These are phyloP conservation scores for Atkinsonella texensis DNA, from an alignment of 2,329 filamentous ascomycete species.

Conservation along the genomic window DNA sequence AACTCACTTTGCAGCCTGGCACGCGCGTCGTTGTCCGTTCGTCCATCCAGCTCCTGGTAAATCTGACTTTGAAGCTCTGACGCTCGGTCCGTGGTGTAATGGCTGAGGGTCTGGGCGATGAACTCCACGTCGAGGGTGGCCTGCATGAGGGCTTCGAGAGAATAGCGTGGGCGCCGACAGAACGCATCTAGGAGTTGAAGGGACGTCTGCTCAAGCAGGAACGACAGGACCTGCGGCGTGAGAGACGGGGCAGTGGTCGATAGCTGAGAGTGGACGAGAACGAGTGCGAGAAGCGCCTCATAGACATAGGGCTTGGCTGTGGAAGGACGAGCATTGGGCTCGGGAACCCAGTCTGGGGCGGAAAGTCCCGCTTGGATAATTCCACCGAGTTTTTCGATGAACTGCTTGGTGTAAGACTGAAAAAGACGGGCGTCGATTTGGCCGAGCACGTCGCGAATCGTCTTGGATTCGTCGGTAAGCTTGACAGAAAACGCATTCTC, in stretches of 20 bases:
- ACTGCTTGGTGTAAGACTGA: conserved; percentile 77
- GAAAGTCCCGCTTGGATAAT: conserved; percentile 64
- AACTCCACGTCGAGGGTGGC: conserved; percentile 97
- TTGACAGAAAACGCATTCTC: conserved; percentile 91
- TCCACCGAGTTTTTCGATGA: conserved; percentile 52
- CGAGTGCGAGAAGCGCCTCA: conserved; percentile 69
- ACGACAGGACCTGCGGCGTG: conserved; percentile 69
- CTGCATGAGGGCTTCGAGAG: conserved; percentile 79
- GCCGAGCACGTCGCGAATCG: conserved; percentile 76
- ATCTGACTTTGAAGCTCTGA: conserved; percentile 77
- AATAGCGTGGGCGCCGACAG: conserved; percentile 53
- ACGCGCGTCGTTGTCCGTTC: conserved; percentile 80
- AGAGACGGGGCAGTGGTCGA: conserved; percentile 67
- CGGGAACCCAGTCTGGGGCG: conserved; percentile 58
- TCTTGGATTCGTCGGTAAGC: conserved; percentile 84
- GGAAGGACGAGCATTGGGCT: conserved; percentile 43
- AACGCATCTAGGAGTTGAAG: conserved; percentile 74
- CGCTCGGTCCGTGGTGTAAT: conserved; percentile 77
- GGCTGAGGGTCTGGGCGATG: conserved; percentile 80
- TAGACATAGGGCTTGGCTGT: conserved; percentile 85
- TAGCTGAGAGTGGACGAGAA: conserved; percentile 84
- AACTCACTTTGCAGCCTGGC: conserved; percentile 72
- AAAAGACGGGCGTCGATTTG: conserved; percentile 90
- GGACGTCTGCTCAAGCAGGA: conserved; percentile 74
- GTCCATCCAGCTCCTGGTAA: conserved; percentile 78